Evolutionary conservation across 306 rosid species (phyloP), one percentile per base, ranked within the genome.

Genomic region (Luffa aegyptiaca): DNA sequence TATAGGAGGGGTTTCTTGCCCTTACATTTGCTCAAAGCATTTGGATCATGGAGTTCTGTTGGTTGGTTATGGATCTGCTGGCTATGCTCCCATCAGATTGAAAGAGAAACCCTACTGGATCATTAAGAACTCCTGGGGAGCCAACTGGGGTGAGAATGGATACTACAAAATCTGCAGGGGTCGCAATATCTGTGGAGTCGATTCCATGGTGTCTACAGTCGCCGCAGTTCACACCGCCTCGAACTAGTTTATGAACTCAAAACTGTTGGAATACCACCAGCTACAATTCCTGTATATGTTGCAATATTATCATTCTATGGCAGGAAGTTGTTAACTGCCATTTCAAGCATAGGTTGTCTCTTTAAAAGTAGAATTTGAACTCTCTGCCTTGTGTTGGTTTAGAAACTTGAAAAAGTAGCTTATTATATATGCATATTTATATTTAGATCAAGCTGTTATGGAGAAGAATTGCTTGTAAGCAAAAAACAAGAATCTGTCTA

Each of bases 111-210:
- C 93, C 37, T 95, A 83, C 85, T 95, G 99, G 99, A 93, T 95
- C 84, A 95, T 95, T 0, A 95, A 95, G 78, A 95, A 95, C 80
- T 95, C 99, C 0, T 95, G 99, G 99, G 99, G 99, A 76, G 90
- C 82, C 80, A 89, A 62, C 10, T 95, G 99, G 99, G 99, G 99
- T 64, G 99, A 95, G 87, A 84, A 78, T 66, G 99, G 99, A 53
- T 95, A 21, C 85, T 95, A 95, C 88, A 95, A 95, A 81, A 93
- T 95, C 79, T 95, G 99, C 84, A 58, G 80, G 65, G 99, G 97
- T 72, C 89, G 90, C 70, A 95, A 95, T 52, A 76, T 95, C 45
- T 95, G 99, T 26, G 99, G 99, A 6, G 99, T 95, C 11, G 93
- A 91, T 76, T 88, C 96, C 65, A 88, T 91, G 96, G 96, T 91